Evolutionary conservation across 2,329 filamentous ascomycete genomes (phyloP).

Genomic region (Penicillium sp.): DNA sequence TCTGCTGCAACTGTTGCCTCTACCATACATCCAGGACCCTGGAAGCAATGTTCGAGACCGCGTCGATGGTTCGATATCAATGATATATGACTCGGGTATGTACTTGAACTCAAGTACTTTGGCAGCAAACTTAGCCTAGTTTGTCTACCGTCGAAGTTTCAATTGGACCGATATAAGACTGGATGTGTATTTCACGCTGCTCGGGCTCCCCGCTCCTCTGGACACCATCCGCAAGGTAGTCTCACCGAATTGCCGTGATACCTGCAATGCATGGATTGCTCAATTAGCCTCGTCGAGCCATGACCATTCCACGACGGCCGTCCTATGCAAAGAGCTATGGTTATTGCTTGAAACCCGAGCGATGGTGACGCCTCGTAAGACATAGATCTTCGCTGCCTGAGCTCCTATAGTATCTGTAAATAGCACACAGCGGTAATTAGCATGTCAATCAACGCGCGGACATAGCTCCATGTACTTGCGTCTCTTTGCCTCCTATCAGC

Average conservation of each 20-base stretch:
- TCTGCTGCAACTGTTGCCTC: background rate
- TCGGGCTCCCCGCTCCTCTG: background rate
- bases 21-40: background rate
- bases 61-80: background rate
- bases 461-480: slow-evolving; percentile 12
- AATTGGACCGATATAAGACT: slow-evolving; percentile 19
- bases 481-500: slow-evolving; percentile 17
- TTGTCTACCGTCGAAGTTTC: slow-evolving; percentile 14
- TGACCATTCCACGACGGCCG: slow-evolving; percentile 15
- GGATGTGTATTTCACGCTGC: slow-evolving; percentile 5
- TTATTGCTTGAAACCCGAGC: slow-evolving; percentile 13
- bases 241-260: slow-evolving; percentile 18
- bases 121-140: background rate
- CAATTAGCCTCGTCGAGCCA: slow-evolving; percentile 18
- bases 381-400: slow-evolving; percentile 14
- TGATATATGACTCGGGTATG: background rate
- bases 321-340: slow-evolving; percentile 19
- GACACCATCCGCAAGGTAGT: slow-evolving; percentile 14
- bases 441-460: slow-evolving; percentile 4
- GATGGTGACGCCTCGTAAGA: slow-evolving; percentile 14
- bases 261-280: slow-evolving; percentile 20
- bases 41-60: background rate
- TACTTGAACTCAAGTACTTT: background rate
- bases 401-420: slow-evolving; percentile 14
- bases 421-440: slow-evolving; percentile 14